These are phyloP conservation scores for Pseudoscleropodium purum DNA, from an alignment of 225 moss, liverwort and hornwort genomes.

Conservation along the genomic window DNA sequence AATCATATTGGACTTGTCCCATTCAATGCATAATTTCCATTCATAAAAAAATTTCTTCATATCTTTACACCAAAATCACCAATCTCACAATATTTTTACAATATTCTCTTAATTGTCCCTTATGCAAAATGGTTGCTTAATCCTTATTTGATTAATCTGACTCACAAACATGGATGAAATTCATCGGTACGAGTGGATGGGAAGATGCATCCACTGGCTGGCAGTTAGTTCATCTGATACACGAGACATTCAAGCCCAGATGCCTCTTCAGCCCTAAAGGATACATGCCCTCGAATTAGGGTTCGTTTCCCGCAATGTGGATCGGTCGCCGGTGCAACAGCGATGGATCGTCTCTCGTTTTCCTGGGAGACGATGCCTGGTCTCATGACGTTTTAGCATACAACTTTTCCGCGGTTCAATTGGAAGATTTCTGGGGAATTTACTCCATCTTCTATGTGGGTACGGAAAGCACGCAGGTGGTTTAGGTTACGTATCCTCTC, in stretches of 20 bases:
- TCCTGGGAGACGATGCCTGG: background rate
- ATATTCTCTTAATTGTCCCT: background rate
- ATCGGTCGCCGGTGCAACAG: background rate
- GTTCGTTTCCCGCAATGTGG: background rate
- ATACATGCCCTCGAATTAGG: background rate
- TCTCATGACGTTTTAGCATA: background rate
- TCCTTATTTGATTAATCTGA: background rate
- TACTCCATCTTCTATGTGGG: background rate
- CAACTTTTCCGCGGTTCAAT: background rate
- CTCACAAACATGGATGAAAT: background rate
- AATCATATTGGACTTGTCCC: background rate
- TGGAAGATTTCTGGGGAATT: background rate
- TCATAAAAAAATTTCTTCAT: fast-evolving
- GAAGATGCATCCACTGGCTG: background rate
- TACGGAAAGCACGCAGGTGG: background rate
- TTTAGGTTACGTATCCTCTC: background rate
- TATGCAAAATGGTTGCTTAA: background rate
- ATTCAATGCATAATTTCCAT: background rate
- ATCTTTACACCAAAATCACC: background rate
- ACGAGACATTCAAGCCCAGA: background rate
- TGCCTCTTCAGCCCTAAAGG: conserved; percentile 10
- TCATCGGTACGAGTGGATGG: background rate
- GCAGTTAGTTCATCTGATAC: background rate
- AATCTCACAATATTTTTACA: background rate
- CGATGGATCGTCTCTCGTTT: background rate